These are phyloP conservation scores for Brassica carinata DNA, from an alignment of 345 rosid species.

Conservation along the genomic window DNA sequence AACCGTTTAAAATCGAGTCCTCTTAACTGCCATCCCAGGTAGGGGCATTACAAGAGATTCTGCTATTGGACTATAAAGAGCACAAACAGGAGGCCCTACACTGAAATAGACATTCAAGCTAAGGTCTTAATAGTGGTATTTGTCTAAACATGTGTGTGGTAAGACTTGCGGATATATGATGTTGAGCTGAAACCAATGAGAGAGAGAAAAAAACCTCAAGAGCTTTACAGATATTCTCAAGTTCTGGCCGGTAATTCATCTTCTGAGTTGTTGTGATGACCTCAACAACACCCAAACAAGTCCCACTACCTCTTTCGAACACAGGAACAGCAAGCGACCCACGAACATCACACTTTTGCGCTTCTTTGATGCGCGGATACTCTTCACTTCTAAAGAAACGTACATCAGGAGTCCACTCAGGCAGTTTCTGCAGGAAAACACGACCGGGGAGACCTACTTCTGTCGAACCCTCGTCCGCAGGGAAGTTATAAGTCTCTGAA, in stretches of 20 bases:
- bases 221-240: conserved; percentile 82
- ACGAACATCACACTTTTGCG: conserved; percentile 61
- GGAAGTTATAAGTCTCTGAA: conserved; percentile 67
- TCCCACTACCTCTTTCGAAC: conserved; percentile 69
- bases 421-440: conserved; percentile 71
- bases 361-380: conserved; percentile 70
- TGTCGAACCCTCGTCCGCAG: conserved; percentile 67
- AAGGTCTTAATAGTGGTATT: neutral
- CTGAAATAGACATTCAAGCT: conserved; percentile 13
- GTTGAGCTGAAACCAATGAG: conserved; percentile 13
- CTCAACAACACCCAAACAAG: conserved; percentile 91
- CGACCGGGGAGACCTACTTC: conserved; percentile 85
- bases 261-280: conserved; percentile 71
- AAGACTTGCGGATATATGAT: neutral
- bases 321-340: conserved; percentile 93
- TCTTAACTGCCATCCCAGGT: too few species aligned
- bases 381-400: conserved; percentile 70
- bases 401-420: conserved; percentile 98
- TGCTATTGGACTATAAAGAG: neutral
- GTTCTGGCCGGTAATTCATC: conserved; percentile 66
- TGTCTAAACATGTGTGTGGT: conserved; percentile 1
- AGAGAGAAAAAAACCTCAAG: conserved; percentile 73
- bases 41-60: neutral
- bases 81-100: neutral
- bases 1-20: too few species aligned